Evolutionary conservation across 192 early-diverging fungal species (phyloP).

Genomic region (Coemansia sp.): DNA sequence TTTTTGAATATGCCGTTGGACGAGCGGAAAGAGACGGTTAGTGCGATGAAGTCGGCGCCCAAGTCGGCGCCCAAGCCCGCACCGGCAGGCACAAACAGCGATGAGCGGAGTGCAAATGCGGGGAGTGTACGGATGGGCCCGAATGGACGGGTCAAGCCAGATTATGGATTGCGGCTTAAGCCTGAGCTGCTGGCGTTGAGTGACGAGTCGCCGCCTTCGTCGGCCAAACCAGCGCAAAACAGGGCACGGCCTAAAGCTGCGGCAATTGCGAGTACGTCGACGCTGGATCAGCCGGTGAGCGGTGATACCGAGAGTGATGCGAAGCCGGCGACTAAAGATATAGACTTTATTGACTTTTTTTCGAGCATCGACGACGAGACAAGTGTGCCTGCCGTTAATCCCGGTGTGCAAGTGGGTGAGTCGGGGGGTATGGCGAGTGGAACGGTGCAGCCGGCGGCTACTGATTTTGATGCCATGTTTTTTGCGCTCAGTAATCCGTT

Average conservation of each 20-base stretch:
- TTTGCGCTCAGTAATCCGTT: constrained; percentile 48
- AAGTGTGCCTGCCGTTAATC: not conserved
- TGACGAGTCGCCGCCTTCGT: constrained; percentile 12
- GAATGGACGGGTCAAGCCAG: constrained; percentile 31
- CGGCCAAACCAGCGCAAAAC: not conserved
- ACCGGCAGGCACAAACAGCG: not conserved
- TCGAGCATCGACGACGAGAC: constrained; percentile 53
- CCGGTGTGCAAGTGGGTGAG: not conserved
- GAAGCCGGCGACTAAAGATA: constrained; percentile 17
- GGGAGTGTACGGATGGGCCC: constrained; percentile 3
- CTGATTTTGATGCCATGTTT: constrained; percentile 44
- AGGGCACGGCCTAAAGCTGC: not conserved
- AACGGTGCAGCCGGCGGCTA: constrained; percentile 3
- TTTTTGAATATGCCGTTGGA: constrained; percentile 51
- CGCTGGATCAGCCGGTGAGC: constrained; percentile 13
- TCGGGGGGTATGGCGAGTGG: not conserved
- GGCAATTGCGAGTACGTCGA: constrained; percentile 14
- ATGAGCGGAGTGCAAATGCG: not conserved
- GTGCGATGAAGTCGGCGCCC: constrained; percentile 27
- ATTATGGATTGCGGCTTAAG: constrained; percentile 49
- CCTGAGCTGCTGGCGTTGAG: constrained; percentile 40
- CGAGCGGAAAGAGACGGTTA: constrained; percentile 24
- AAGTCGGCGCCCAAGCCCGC: constrained; percentile 22
- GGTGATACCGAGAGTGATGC: not conserved
- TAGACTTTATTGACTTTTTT: constrained; percentile 59